phyloP scores from a whole-genome alignment of 805 yeast species.

The Yamadazyma ubonensis region DNA sequence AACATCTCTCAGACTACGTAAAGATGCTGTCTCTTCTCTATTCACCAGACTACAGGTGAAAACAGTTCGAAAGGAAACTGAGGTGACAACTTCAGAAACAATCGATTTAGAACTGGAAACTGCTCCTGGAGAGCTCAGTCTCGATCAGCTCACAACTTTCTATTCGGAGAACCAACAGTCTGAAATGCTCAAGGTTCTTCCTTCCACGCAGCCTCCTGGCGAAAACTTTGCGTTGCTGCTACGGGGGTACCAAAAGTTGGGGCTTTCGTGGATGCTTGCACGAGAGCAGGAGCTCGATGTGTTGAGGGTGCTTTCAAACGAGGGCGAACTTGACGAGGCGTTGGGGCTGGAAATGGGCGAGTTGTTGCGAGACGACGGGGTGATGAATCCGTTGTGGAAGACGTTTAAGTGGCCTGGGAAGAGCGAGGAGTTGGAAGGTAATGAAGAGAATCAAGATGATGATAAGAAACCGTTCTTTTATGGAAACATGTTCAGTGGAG shows the following conservation, averaged over 20 bases:
- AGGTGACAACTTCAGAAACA: slow-evolving; percentile 8
- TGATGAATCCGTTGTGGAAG: slow-evolving; percentile 85
- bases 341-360: slow-evolving; percentile 5
- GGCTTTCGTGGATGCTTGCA: slow-evolving; percentile 85
- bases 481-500: slow-evolving; percentile 79
- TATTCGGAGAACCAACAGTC: slow-evolving; percentile 71
- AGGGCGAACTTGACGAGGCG: slow-evolving; percentile 21
- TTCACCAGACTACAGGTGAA: slow-evolving; percentile 50
- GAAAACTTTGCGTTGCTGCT: slow-evolving; percentile 55
- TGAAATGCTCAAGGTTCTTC: slow-evolving; percentile 53
- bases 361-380: slow-evolving; percentile 41
- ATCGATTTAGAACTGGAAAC: slow-evolving; percentile 8
- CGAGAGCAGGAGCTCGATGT: slow-evolving; percentile 64
- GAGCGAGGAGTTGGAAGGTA: not conserved
- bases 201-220: slow-evolving; percentile 59
- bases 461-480: no score
- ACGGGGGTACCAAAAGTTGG: slow-evolving; percentile 80
- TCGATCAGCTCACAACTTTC: slow-evolving; percentile 74
- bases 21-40: slow-evolving; percentile 52
- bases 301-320: slow-evolving; percentile 32
- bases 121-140: slow-evolving; percentile 39
- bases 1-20: slow-evolving; percentile 49
- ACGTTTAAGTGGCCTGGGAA: slow-evolving; percentile 69
- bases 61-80: slow-evolving; percentile 15
- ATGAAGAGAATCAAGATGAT: slow-evolving; percentile 14